Evolutionary conservation across 805 yeast genomes (phyloP).

Genomic region (Yarrowia sp.): DNA sequence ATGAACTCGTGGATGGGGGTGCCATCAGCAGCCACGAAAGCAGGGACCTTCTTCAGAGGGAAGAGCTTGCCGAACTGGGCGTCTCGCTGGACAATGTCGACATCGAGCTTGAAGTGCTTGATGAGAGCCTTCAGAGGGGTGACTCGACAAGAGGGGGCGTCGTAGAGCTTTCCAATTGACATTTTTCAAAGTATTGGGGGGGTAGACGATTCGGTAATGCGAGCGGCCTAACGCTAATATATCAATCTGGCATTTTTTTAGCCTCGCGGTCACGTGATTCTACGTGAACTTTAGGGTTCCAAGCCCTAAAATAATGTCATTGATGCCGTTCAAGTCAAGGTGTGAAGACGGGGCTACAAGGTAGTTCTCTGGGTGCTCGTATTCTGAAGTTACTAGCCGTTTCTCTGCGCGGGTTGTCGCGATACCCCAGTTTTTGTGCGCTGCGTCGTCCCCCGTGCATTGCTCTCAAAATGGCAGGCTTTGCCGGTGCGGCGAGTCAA

Average conservation of each 20-base stretch:
- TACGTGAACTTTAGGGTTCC: neutral
- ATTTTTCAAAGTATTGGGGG: neutral
- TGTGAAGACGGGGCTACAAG: neutral
- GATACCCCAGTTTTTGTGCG: neutral
- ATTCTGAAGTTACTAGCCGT: no score
- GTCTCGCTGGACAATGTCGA: slow-evolving; percentile 42
- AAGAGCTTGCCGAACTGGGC: slow-evolving; percentile 48
- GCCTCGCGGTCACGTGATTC: neutral
- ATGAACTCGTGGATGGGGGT: slow-evolving; percentile 59
- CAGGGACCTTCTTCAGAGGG: slow-evolving; percentile 60
- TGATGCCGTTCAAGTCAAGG: neutral
- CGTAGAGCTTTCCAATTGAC: slow-evolving; percentile 25
- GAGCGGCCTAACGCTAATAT: slow-evolving; percentile 3
- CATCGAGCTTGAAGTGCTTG: slow-evolving; percentile 57
- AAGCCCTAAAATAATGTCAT: neutral
- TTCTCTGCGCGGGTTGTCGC: neutral
- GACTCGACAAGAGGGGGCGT: slow-evolving; percentile 28
- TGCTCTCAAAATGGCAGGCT: neutral
- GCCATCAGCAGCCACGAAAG: slow-evolving; percentile 64
- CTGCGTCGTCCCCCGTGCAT: neutral
- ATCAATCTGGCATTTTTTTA: neutral
- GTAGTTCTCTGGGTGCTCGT: neutral
- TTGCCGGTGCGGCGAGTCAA: neutral
- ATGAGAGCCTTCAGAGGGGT: slow-evolving; percentile 36
- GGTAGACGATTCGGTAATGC: neutral